Evolutionary conservation across 306 rosid species (phyloP), one percentile per base, ranked within the genome.

Genomic region (Nissolia schottii): DNA sequence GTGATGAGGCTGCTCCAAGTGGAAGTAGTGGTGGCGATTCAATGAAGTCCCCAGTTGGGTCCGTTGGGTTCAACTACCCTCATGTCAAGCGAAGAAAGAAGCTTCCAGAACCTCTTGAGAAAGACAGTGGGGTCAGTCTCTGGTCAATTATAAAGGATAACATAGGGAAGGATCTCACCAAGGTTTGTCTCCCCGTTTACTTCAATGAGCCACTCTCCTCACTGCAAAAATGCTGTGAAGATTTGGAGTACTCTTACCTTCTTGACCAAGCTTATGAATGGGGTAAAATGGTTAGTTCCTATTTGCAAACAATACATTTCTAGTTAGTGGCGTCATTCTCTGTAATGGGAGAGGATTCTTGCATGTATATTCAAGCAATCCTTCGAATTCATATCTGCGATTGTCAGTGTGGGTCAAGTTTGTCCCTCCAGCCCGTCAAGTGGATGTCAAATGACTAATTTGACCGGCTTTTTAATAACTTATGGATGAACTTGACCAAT

Each of bases 111-210:
- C 97, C 99, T 51, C 82, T 77, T 81, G 97, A 89, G 82, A 94
- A 85, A 80, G 97, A 94, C 77, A 87, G 68, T 76, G 82, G 96
- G 27, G 80, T 94, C 38, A 89, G 96, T 78, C 89, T 94, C 19
- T 91, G 99, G 99, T 91, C 97, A 69, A 88, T 91, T 79, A 88
- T 94, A 71, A 94, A 94, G 73, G 97, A 94, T 48, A 94, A 91
- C 25, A 85, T 93, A 15, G 97, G 98, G 70, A 93, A 89, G 84
- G 97, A 93, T 81, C 97, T 93, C 11, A 87, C 96, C 24, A 93
- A 89, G 83, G 83, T 93, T 43, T 91, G 97, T 73, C 97, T 94
- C 41, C 99, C 97, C 24, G 99, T 91, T 74, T 91, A 89, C 71
- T 94, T 94, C 55, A 94, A 91, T 43, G 97, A 94, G 76, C 99